These are phyloP conservation scores for Dendrobium huoshanense DNA, from an alignment of 106 monocot genomes.

Conservation along the genomic window DNA sequence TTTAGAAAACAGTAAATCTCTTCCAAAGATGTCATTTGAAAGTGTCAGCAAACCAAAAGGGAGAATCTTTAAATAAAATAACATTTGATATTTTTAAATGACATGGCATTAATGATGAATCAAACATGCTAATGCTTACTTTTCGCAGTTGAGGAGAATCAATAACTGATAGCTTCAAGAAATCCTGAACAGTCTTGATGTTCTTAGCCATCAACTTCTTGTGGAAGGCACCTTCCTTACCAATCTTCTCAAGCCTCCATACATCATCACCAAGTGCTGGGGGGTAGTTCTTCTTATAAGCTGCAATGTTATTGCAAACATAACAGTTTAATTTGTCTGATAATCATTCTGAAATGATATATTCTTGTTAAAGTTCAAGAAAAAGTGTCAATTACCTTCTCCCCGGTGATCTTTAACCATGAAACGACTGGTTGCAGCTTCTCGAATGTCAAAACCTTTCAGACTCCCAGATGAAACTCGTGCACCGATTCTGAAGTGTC, in stretches of 20 bases:
- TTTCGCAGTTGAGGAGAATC: constrained; percentile 24
- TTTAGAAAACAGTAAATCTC: no score
- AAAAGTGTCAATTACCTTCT: constrained; percentile 14
- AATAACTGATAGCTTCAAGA: constrained; percentile 31
- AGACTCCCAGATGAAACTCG: constrained; percentile 18
- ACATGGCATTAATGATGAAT: background rate
- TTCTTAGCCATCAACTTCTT: constrained; percentile 20
- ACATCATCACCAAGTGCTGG: constrained; percentile 56
- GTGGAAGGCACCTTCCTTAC: constrained; percentile 53
- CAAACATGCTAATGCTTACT: constrained; percentile 11
- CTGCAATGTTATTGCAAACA: constrained; percentile 19
- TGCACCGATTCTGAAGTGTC: constrained; percentile 33
- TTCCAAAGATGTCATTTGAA: no score
- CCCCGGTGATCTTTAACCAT: constrained; percentile 42
- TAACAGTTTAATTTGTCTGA: background rate
- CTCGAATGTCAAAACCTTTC: constrained; percentile 20
- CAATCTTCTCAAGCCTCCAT: constrained; percentile 62
- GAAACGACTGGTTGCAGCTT: constrained; percentile 28
- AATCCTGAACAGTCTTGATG: constrained; percentile 49
- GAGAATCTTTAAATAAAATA: no score
- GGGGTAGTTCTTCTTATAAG: constrained; percentile 56
- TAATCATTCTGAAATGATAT: no score
- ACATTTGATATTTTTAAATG: no score
- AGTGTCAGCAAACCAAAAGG: no score
- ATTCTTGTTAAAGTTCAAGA: no score